These are phyloP conservation scores for Komagataella kurtzmanii DNA, from an alignment of 805 yeast genomes.

Conservation along the genomic window DNA sequence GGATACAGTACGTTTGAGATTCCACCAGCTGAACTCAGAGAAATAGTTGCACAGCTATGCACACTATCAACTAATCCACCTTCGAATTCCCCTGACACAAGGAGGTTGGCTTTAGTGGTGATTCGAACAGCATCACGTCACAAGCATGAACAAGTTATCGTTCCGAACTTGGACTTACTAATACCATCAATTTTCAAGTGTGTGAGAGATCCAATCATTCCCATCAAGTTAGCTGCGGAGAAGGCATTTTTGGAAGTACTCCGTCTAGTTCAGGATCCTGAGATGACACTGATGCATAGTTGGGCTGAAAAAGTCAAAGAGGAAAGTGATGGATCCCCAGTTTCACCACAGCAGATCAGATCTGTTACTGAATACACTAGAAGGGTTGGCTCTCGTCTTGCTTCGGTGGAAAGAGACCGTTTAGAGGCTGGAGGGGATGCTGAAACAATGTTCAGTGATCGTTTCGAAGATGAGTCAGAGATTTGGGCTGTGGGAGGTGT, in stretches of 20 bases:
- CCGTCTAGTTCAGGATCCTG: conserved; percentile 55
- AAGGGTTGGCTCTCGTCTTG: conserved; percentile 82
- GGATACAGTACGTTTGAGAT: conserved; percentile 3
- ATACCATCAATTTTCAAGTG: conserved; percentile 70
- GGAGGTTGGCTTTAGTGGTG: conserved; percentile 68
- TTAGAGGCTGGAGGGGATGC: conserved; percentile 83
- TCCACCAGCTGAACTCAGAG: conserved; percentile 23
- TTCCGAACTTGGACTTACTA: conserved; percentile 39
- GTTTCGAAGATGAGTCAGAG: conserved; percentile 75
- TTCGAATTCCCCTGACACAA: conserved; percentile 57
- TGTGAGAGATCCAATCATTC: conserved; percentile 79
- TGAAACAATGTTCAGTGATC: conserved; percentile 73
- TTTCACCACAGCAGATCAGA: conserved; percentile 39
- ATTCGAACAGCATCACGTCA: conserved; percentile 61
- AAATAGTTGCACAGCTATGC: conserved; percentile 38
- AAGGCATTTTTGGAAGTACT: conserved; percentile 70
- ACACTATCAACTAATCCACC: conserved; percentile 34
- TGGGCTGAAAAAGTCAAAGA: conserved; percentile 41
- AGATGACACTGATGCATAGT: conserved; percentile 33
- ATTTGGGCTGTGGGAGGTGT: conserved; percentile 81
- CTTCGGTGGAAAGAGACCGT: conserved; percentile 78
- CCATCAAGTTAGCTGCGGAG: conserved; percentile 90
- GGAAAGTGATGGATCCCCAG: conserved; percentile 19
- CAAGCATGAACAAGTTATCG: conserved; percentile 34
- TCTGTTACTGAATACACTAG: conserved; percentile 80